Conservation (phyloP, 129 eudicot species). For the Lactuca sativa region DNA sequence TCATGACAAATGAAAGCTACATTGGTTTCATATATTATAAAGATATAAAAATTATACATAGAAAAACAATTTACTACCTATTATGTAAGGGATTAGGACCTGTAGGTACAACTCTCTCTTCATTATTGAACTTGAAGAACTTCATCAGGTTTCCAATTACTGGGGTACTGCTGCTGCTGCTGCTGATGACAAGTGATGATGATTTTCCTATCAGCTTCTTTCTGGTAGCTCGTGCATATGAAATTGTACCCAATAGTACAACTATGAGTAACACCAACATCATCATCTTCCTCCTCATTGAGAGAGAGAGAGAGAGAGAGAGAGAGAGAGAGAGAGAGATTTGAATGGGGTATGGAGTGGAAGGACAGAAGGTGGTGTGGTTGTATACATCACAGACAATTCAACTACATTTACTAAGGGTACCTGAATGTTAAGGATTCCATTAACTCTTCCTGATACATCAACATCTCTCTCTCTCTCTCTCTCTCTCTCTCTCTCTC, state of each 20-base stretch:
- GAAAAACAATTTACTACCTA: constrained; percentile 17
- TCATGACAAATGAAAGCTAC: not conserved
- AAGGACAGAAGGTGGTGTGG: constrained; percentile 36
- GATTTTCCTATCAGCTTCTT: constrained; percentile 33
- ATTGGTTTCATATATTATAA: not conserved
- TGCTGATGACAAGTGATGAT: constrained; percentile 9
- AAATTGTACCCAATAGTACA: constrained; percentile 21
- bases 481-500: constrained; percentile 6
- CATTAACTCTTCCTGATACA: constrained; percentile 31
- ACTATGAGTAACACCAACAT: constrained; percentile 20
- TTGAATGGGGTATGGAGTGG: constrained; percentile 12
- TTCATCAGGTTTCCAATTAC: constrained; percentile 21
- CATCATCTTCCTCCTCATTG: constrained; percentile 37
- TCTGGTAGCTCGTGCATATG: constrained; percentile 28
- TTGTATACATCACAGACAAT: constrained; percentile 38
- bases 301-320: constrained; percentile 20
- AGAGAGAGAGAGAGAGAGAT: constrained; percentile 2
- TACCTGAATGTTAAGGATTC: constrained; percentile 46
- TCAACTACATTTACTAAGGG: constrained; percentile 28
- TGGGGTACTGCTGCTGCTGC: not conserved
- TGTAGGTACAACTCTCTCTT: constrained; percentile 41
- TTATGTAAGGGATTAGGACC: constrained; percentile 45
- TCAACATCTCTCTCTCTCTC: constrained; percentile 25
- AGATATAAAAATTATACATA: not conserved
- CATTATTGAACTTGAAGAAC: constrained; percentile 35